These are phyloP conservation scores for Xanthoconium purpureum DNA, from an alignment of 768 basidiomycete genomes.

Conservation along the genomic window DNA sequence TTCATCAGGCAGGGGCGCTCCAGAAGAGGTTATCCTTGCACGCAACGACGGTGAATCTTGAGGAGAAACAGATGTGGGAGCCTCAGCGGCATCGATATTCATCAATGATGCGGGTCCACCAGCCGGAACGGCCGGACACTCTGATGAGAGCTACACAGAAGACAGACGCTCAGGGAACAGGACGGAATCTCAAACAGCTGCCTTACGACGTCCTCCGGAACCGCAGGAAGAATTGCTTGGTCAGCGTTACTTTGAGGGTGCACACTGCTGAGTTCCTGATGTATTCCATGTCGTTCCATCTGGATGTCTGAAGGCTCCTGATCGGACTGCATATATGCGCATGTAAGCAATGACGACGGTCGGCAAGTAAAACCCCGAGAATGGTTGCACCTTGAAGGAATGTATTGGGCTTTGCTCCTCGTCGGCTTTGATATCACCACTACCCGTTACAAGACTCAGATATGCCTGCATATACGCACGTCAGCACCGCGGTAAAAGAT, in stretches of 20 bases:
- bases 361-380: background rate
- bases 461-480: constrained; percentile 16
- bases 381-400: constrained; percentile 6
- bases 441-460: background rate
- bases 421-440: background rate
- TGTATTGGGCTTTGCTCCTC: background rate
- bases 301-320: background rate
- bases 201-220: constrained; percentile 12
- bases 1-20: background rate
- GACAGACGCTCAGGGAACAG: constrained; percentile 1
- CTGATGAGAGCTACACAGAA: background rate
- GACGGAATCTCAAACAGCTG: background rate
- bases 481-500: background rate
- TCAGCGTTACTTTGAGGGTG: background rate
- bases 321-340: constrained; percentile 23
- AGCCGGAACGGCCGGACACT: background rate
- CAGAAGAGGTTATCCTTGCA: background rate
- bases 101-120: background rate
- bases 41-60: background rate
- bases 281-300: background rate
- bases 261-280: background rate
- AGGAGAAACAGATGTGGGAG: background rate
- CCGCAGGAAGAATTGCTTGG: background rate
- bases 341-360: constrained; percentile 1
- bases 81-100: background rate